These are phyloP conservation scores for Rhytidhysteron rufulum DNA, from an alignment of 2,329 filamentous ascomycete species.

Conservation along the genomic window DNA sequence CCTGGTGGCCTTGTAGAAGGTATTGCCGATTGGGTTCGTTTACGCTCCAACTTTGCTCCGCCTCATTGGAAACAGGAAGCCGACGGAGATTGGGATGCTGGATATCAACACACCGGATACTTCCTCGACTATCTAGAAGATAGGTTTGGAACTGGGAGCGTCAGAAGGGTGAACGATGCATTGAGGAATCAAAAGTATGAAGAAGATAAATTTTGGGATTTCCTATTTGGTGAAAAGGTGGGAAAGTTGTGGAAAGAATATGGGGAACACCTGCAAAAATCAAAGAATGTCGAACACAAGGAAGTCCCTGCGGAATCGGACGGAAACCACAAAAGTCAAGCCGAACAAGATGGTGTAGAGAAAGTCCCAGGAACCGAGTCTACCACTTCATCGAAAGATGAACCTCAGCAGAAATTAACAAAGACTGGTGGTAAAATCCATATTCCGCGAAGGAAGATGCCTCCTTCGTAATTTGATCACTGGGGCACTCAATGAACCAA, in stretches of 20 bases:
- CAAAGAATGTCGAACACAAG: constrained; percentile 2
- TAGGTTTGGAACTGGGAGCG: constrained; percentile 50
- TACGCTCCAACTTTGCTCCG: constrained; percentile 68
- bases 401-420: background rate
- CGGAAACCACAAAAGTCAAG: background rate
- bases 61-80: constrained; percentile 72
- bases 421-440: constrained; percentile 1
- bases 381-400: background rate
- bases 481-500: no score
- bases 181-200: constrained; percentile 62
- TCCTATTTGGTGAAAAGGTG: constrained; percentile 63
- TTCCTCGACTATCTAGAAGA: constrained; percentile 83
- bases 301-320: background rate
- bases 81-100: constrained; percentile 72
- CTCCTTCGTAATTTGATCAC: no score
- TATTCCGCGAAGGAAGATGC: background rate
- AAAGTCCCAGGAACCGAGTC: background rate
- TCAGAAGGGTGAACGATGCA: constrained; percentile 61
- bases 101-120: constrained; percentile 88
- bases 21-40: constrained; percentile 86
- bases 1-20: constrained; percentile 79
- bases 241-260: constrained; percentile 74
- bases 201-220: constrained; percentile 63
- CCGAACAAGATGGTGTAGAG: background rate
- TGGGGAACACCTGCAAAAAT: constrained; percentile 44